Conservation (phyloP, 2,329 filamentous ascomycete species). For the Cytospora piceae region DNA sequence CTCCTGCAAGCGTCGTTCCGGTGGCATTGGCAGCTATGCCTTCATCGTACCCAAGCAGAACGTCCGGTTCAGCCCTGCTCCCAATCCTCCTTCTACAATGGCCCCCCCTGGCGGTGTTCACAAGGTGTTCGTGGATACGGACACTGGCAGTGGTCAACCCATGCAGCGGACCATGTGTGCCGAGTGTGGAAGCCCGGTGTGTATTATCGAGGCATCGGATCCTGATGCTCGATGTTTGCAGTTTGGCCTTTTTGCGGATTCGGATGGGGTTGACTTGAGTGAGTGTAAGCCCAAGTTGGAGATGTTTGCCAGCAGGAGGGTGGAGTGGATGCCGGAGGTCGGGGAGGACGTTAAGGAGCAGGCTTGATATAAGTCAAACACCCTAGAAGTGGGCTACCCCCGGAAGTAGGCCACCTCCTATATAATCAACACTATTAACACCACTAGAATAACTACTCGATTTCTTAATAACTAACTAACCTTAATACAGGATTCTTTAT, state of each 20-base stretch:
- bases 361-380: conserved; percentile 1
- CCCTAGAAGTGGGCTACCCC: too few species aligned
- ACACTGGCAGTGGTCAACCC: conserved; percentile 23
- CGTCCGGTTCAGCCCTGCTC: conserved; percentile 18
- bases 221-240: conserved; percentile 24
- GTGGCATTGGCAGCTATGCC: conserved; percentile 27
- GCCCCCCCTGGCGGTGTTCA: conserved; percentile 8
- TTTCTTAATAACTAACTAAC: too few species aligned
- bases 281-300: conserved; percentile 19
- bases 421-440: too few species aligned
- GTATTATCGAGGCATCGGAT: conserved; percentile 22
- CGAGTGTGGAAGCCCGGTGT: conserved; percentile 28
- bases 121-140: conserved; percentile 22
- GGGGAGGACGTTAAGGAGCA: conserved; percentile 25
- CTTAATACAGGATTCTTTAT: too few species aligned
- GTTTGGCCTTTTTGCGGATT: conserved; percentile 25
- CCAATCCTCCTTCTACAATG: background rate
- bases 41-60: conserved; percentile 27
- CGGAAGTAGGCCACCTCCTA: too few species aligned
- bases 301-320: conserved; percentile 24
- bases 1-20: conserved; percentile 27
- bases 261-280: conserved; percentile 10
- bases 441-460: too few species aligned
- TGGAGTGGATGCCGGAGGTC: conserved; percentile 25
- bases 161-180: conserved; percentile 30